phyloP scores from a whole-genome alignment of 148 eudicot species.

The Silene uniflora region DNA sequence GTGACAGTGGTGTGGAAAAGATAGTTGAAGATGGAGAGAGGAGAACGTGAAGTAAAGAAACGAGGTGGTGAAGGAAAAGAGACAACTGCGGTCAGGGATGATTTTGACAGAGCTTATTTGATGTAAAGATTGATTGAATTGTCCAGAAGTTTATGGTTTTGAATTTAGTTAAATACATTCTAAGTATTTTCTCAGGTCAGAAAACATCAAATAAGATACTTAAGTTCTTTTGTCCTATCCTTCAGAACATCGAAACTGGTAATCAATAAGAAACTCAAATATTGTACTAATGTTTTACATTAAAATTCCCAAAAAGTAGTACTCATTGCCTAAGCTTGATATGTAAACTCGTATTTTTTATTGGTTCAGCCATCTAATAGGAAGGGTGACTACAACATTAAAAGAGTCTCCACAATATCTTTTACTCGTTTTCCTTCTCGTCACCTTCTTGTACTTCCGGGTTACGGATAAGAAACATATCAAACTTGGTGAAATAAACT shows the following conservation, averaged over 20 bases:
- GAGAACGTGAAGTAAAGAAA: neutral
- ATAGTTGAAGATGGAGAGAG: neutral
- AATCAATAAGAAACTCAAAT: neutral
- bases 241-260: neutral
- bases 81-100: constrained; percentile 7
- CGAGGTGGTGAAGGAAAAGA: neutral
- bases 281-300: neutral
- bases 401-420: neutral
- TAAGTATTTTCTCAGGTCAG: constrained; percentile 1
- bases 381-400: neutral
- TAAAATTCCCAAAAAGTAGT: neutral
- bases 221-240: neutral
- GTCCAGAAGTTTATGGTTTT: neutral
- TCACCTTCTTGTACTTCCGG: neutral
- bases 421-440: neutral
- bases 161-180: neutral
- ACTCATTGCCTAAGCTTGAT: neutral
- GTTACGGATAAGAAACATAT: neutral
- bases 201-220: neutral
- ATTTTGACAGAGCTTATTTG: constrained; percentile 10
- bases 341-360: neutral
- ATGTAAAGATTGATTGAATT: constrained; percentile 11
- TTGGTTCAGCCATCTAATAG: neutral
- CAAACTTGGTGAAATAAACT: neutral
- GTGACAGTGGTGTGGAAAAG: constrained; percentile 13